Evolutionary conservation across 1,284 basidiomycete species (phyloP).

Genomic region (Athelia psychrophila): DNA sequence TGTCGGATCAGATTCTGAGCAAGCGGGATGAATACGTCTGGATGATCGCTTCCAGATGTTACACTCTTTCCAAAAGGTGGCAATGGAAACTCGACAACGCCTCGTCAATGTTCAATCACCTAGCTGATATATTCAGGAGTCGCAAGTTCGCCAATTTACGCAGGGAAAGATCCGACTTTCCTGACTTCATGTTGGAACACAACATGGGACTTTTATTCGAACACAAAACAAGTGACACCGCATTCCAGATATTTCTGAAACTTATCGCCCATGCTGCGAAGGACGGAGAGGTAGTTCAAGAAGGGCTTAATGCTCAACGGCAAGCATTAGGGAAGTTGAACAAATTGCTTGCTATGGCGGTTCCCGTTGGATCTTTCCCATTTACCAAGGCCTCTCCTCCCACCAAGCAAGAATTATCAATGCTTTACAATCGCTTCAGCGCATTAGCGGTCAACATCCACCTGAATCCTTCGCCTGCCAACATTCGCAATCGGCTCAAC

Average conservation of each 20-base stretch:
- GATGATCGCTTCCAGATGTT: conserved; percentile 72
- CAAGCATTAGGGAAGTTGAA: conserved; percentile 51
- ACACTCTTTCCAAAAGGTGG: conserved; percentile 71
- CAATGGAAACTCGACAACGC: conserved; percentile 68
- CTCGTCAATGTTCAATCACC: conserved; percentile 57
- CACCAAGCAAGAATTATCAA: conserved; percentile 62
- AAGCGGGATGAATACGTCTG: conserved; percentile 78
- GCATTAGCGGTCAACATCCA: conserved; percentile 77
- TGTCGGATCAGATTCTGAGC: conserved; percentile 40
- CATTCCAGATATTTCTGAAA: conserved; percentile 82
- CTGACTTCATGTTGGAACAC: conserved; percentile 69
- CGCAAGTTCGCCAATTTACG: conserved; percentile 80
- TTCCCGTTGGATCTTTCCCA: conserved; percentile 71
- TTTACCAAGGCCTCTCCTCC: conserved; percentile 59
- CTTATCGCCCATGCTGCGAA: conserved; percentile 61
- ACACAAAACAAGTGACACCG: conserved; percentile 60
- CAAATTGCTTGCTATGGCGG: conserved; percentile 76
- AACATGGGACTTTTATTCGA: conserved; percentile 54
- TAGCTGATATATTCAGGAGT: conserved; percentile 78
- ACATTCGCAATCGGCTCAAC: conserved; percentile 51
- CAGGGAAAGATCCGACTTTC: conserved; percentile 75
- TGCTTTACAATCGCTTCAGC: conserved; percentile 85
- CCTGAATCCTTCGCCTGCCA: conserved; percentile 56
- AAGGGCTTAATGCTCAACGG: conserved; percentile 29
- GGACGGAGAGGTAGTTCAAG: conserved; percentile 22